Conservation (phyloP, 148 eudicot genomes). For the Mesembryanthemum crystallinum region DNA sequence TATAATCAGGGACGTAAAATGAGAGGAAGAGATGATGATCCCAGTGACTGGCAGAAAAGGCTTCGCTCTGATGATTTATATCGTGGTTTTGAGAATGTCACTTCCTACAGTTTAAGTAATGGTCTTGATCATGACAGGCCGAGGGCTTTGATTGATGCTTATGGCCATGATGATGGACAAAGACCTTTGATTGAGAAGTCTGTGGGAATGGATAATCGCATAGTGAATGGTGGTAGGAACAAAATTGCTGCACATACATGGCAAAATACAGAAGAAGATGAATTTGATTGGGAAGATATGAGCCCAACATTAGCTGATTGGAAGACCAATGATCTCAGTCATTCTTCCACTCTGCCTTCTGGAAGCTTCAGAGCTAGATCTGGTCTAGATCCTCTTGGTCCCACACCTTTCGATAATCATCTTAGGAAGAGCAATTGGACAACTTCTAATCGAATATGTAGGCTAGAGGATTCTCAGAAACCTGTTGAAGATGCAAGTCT, state of each 20-base stretch:
- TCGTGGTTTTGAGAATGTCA: slow-evolving; percentile 36
- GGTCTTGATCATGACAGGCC: slow-evolving; percentile 61
- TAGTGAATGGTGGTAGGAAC: slow-evolving; percentile 39
- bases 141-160: slow-evolving; percentile 87
- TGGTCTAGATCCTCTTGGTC: slow-evolving; percentile 33
- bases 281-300: slow-evolving; percentile 86
- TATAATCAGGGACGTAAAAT: slow-evolving; percentile 42
- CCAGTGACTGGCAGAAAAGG: slow-evolving; percentile 43
- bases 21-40: slow-evolving; percentile 49
- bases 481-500: slow-evolving; percentile 43
- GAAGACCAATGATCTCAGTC: slow-evolving; percentile 30
- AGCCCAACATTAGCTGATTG: slow-evolving; percentile 51
- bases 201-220: slow-evolving; percentile 24
- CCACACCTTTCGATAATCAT: slow-evolving; percentile 39
- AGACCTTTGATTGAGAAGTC: slow-evolving; percentile 39
- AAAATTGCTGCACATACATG: slow-evolving; percentile 45
- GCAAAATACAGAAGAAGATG: slow-evolving; percentile 86
- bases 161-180: slow-evolving; percentile 70
- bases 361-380: slow-evolving; percentile 37
- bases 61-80: slow-evolving; percentile 32
- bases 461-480: slow-evolving; percentile 34
- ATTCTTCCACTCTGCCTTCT: slow-evolving; percentile 33
- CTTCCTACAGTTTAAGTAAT: slow-evolving; percentile 29
- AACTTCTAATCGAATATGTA: slow-evolving; percentile 27
- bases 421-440: slow-evolving; percentile 43